A percentile compares a stretch with the other conserved stretches of the same genome.
phyloP scores from a whole-genome alignment of 441 rosid genomes.

The Euphorbia schlechtendalii region DNA sequence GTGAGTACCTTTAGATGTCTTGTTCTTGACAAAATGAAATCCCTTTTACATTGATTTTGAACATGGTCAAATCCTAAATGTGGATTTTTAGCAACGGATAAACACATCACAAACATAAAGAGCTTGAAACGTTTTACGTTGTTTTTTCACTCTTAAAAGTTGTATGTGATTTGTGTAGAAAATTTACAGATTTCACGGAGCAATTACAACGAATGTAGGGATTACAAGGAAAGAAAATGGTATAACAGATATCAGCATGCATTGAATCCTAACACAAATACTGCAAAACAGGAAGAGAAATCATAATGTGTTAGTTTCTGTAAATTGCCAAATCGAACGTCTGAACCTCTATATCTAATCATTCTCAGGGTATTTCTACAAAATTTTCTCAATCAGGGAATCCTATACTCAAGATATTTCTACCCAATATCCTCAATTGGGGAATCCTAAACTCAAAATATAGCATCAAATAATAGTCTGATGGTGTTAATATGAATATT shows the following conservation, averaged over 20 bases:
- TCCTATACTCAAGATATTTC: no score
- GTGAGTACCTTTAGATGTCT: not conserved
- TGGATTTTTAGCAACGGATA: not conserved
- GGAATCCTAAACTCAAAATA: not conserved
- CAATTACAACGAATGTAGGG: slow-evolving; percentile 6
- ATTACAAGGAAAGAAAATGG: slow-evolving; percentile 9
- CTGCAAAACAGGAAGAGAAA: not conserved
- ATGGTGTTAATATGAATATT: not conserved
- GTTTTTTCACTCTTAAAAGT: not conserved
- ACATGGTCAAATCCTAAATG: not conserved
- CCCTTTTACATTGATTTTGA: not conserved
- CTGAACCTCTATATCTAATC: no score
- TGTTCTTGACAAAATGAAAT: not conserved
- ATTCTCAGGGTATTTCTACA: no score
- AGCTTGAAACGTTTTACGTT: not conserved
- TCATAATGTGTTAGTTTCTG: not conserved
- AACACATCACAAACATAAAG: not conserved
- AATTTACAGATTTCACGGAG: slow-evolving; percentile 5
- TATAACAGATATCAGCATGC: not conserved
- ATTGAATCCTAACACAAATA: slow-evolving; percentile 5
- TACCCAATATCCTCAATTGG: no score
- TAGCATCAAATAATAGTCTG: not conserved
- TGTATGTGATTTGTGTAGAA: not conserved
- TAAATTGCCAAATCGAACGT: no score
- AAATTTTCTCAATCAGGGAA: no score